Evolutionary conservation across 176 grass and related monocot species (phyloP), one percentile per base, ranked within the genome.

Genomic region (Carex pumila): DNA sequence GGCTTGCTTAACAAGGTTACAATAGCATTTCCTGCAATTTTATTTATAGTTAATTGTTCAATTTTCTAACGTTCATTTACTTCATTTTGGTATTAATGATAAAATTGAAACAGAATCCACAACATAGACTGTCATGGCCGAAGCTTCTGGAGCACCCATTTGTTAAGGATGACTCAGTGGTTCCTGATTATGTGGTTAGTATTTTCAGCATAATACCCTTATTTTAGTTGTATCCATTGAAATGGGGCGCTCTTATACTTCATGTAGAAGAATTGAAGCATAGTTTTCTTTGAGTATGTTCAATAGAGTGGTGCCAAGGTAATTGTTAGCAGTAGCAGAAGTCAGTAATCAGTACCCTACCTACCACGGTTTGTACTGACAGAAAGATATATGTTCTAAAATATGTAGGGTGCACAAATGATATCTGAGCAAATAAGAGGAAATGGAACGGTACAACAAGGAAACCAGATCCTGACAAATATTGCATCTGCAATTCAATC

Each of bases 121-220:
- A 94, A 87, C 92, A 87, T 87, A 94, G 95, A 82, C 83, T 98
- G 87, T 91, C 91, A 84, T 98, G 95, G 95, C 91, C 95, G 68
- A 84, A 89, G 80, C 73, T 98, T 71, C 80, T 98, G 70, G 95
- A 98, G 45, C 95, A 95, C 65, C 92, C 95, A 65, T 98, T 98
- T 90, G 95, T 98, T 53, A 93, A 93, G 90, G 95, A 92, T 71
- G 75, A 86, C 85, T 88, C 88, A 84, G 77, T 87, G 76, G 79
- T 88, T 11, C 65, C 36, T 34, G 69, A 90, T 54, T 67, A 50
- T 71, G 85, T 22, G 55, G 88, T 90, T 45, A 84, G 80, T 86
- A 56, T 80, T 60, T 85, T 65, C 36, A 65, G 52, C 37, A 43
- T 78, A 36, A 49, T 71, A 14, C 45, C 61, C 52, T 12, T 82